These are phyloP conservation scores for Colletotrichum karsti DNA, from an alignment of 2,329 filamentous ascomycete species.

Conservation along the genomic window DNA sequence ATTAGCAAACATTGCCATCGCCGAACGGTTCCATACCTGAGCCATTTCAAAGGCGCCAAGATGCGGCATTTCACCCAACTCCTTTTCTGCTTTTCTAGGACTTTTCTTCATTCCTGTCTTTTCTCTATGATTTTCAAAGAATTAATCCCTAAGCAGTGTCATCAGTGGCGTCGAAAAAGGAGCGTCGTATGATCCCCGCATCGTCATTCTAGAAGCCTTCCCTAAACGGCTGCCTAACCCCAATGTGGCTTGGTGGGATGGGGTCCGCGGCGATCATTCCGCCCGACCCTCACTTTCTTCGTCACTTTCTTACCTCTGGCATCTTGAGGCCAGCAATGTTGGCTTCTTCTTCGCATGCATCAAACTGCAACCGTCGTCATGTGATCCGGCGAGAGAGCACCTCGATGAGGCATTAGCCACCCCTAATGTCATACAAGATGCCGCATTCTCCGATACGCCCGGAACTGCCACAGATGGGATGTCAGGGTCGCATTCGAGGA, in stretches of 20 bases:
- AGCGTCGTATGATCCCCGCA: conserved; percentile 4
- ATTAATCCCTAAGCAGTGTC: too few species aligned
- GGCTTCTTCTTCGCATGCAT: too few species aligned
- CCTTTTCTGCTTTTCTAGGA: too few species aligned
- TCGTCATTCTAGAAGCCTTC: conserved; percentile 25
- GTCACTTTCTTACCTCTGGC: neutral
- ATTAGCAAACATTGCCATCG: too few species aligned
- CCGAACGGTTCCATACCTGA: too few species aligned
- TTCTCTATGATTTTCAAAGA: too few species aligned
- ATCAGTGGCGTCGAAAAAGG: neutral
- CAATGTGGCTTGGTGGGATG: neutral
- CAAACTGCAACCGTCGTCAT: neutral
- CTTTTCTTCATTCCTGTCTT: neutral
- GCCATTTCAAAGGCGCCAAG: too few species aligned
- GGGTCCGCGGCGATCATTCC: conserved; percentile 4
- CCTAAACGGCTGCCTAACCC: conserved; percentile 10
- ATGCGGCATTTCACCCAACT: too few species aligned
- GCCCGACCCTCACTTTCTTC: neutral
- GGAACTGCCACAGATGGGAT: too few species aligned
- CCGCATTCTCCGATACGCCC: neutral
- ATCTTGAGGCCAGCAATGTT: neutral
- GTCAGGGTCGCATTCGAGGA: neutral
- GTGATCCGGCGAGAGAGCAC: neutral
- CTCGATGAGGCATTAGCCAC: too few species aligned
- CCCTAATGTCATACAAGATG: too few species aligned